These are phyloP conservation scores for Tuber magnatum DNA, from an alignment of 495 filamentous ascomycete species.

Conservation along the genomic window DNA sequence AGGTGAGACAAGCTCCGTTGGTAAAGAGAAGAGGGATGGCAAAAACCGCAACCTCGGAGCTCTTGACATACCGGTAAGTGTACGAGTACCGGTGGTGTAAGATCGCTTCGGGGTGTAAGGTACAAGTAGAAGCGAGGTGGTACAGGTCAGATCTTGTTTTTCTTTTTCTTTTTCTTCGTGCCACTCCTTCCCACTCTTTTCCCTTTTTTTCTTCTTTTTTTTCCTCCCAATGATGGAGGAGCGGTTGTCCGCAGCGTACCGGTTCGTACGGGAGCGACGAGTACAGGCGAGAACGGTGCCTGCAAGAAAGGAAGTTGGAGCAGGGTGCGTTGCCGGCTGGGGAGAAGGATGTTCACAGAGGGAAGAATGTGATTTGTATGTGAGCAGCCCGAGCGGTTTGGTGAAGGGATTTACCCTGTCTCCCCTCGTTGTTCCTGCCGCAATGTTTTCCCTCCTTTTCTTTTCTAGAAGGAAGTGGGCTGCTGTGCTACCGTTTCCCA, in stretches of 20 bases:
- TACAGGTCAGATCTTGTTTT: neutral
- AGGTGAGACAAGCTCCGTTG: neutral
- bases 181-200: neutral
- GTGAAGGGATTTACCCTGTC: neutral
- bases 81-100: neutral
- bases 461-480: neutral
- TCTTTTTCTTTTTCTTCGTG: neutral
- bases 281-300: neutral
- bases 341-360: neutral
- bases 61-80: neutral
- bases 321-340: neutral
- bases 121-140: slow-evolving; percentile 1
- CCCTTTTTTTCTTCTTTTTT: neutral
- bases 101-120: neutral
- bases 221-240: neutral
- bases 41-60: neutral
- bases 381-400: neutral
- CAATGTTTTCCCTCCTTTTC: neutral
- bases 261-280: slow-evolving; percentile 17
- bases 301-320: neutral
- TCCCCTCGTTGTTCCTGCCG: neutral
- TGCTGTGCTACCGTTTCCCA: neutral
- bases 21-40: neutral
- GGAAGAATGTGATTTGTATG: neutral
- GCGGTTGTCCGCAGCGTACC: slow-evolving; percentile 7